Percentiles rank a stretch among this genome's conserved stretches.
Conservation (phyloP, 805 yeast genomes). For the Kazachstania kunashirensis region DNA sequence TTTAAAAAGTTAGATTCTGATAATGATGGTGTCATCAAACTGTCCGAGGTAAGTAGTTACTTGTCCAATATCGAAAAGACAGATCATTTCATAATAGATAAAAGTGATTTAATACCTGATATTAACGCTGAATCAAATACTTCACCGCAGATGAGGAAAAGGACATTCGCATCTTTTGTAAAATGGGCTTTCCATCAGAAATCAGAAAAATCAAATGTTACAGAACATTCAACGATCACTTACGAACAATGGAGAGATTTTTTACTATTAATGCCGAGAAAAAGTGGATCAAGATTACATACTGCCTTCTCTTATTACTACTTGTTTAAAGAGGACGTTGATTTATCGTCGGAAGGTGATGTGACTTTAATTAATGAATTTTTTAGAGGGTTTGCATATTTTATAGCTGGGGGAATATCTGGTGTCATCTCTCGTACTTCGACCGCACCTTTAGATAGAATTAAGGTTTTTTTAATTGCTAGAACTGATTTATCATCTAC, state of each 20-base stretch:
- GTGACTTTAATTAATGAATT: conserved; percentile 73
- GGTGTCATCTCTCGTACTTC: conserved; percentile 94
- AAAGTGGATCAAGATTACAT: conserved; percentile 62
- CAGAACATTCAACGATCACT: conserved; percentile 49
- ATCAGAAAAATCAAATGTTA: conserved; percentile 4
- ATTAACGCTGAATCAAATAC: background rate
- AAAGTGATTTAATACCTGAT: background rate
- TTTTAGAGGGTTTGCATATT: conserved; percentile 78
- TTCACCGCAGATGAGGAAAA: background rate
- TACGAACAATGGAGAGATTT: conserved; percentile 83
- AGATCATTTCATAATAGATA: conserved; percentile 1
- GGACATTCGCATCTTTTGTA: conserved; percentile 17
- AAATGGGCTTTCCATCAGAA: conserved; percentile 25
- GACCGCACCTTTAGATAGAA: conserved; percentile 94
- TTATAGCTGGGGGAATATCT: conserved; percentile 88
- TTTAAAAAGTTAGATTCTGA: conserved; percentile 61
- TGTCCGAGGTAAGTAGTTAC: conserved; percentile 59
- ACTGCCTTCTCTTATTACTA: conserved; percentile 67
- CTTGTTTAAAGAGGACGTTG: conserved; percentile 61
- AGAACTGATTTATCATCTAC: conserved; percentile 74
- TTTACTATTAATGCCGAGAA: conserved; percentile 70
- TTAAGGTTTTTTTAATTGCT: conserved; percentile 89
- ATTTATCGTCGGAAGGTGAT: conserved; percentile 85
- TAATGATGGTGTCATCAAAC: conserved; percentile 59
- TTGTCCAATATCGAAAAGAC: conserved; percentile 40